These are phyloP conservation scores for Kwoniella dendrophila DNA, from an alignment of 768 basidiomycete species.

Conservation along the genomic window DNA sequence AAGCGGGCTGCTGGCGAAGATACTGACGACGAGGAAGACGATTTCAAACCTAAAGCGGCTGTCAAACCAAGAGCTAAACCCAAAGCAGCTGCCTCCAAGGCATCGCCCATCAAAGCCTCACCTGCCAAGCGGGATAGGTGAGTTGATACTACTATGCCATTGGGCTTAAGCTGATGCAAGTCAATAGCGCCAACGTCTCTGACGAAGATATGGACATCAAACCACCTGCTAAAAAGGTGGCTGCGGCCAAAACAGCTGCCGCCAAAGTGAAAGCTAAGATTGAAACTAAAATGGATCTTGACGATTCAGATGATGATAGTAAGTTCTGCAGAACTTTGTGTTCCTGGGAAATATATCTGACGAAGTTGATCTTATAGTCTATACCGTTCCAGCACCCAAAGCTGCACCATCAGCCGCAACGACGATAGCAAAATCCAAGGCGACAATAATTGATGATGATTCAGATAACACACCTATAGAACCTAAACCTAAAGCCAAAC, in stretches of 20 bases:
- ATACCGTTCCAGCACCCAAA: conserved; percentile 32
- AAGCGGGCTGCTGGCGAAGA: conserved; percentile 55
- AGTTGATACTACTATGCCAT: conserved; percentile 8
- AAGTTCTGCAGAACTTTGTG: conserved; percentile 10
- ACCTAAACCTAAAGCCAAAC: conserved; percentile 38
- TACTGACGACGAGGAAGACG: conserved; percentile 60
- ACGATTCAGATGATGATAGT: conserved; percentile 45
- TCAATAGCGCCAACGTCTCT: conserved; percentile 22
- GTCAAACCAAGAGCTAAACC: conserved; percentile 53
- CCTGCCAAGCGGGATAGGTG: conserved; percentile 36
- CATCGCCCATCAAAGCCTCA: conserved; percentile 32
- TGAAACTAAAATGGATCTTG: conserved; percentile 29
- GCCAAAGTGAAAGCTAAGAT: conserved; percentile 35
- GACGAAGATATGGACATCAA: conserved; percentile 37
- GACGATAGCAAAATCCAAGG: conserved; percentile 27
- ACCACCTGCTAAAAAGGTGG: conserved; percentile 55
- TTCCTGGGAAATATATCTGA: not conserved
- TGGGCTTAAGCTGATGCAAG: not conserved
- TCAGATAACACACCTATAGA: conserved; percentile 34
- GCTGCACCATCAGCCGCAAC: conserved; percentile 7
- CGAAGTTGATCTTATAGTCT: conserved; percentile 18
- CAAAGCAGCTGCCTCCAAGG: conserved; percentile 30
- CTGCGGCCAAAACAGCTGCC: conserved; percentile 52
- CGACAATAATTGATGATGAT: conserved; percentile 23
- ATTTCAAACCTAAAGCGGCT: conserved; percentile 64